Base-by-base conservation (phyloP, 2,329 filamentous ascomycete species). In the Basipetospora chlamydospora region DNA sequence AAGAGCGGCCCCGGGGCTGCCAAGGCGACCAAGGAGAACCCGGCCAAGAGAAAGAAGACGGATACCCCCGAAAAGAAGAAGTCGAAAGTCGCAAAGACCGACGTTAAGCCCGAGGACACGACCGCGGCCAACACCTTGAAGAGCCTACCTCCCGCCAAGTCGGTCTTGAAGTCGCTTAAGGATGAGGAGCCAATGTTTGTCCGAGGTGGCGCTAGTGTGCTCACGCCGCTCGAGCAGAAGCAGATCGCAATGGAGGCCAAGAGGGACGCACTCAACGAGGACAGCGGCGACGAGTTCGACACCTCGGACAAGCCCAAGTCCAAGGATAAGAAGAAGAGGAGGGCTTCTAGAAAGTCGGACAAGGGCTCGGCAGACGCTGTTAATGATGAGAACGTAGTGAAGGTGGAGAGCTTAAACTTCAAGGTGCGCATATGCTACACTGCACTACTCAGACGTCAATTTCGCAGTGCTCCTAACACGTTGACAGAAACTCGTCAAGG, bases 181-280 rank as follows among this genome's bases (percentile, higher is more conserved):
- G 80, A 90, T 45, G 90, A 96, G 46, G 90, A 95, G 53, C 77
- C 78, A 23, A 68, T 88, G 30, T 98, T 98, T 50, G 88, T 90
- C 46, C 76, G 90, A 67, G 90, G 90, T 39, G 92, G 90, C 29
- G 88, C 77, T 37, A 92, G 84, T 52, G 69, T 94, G 36, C 63
- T 98, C 53, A 95, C 90, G 2, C 87, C 90, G 15, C 65, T 98
- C 35, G 90, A 98, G 56, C 82, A 92, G 54, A 95, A 94, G 61
- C 85, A 96, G 58, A 96, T 98, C 43, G 80, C 90, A 49, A 79
- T 92, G 40, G 81, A 96, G 58, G 90, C 90, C 31, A 90, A 82
- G 52, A 78, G 80, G 48, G 90, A 98, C 64, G 90, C 87, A 28
- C 64, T 92, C 26, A 90, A 88, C 53, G 90, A 96, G 58, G n/a